Evolutionary conservation across 495 filamentous ascomycete species (phyloP).

Genomic region (Aspergillus haitiensis): DNA sequence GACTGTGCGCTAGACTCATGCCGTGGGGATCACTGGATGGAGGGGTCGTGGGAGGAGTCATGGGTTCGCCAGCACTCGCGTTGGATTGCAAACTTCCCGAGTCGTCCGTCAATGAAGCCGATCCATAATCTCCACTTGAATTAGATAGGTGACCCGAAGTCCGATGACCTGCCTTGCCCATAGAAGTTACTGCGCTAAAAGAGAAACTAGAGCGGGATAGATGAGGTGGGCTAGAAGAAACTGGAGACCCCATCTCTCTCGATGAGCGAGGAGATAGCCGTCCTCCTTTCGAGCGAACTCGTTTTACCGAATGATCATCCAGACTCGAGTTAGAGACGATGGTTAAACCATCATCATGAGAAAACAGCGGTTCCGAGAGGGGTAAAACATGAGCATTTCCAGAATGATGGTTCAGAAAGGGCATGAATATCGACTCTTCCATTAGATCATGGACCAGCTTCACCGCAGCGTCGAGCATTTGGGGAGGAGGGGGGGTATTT

Average conservation of each 20-base stretch:
- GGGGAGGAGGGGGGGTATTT: constrained; percentile 70
- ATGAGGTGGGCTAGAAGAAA: constrained; percentile 26
- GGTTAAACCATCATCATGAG: constrained; percentile 37
- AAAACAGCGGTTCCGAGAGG: constrained; percentile 31
- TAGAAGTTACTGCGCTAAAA: constrained; percentile 33
- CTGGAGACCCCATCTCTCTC: constrained; percentile 37
- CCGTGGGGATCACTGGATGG: constrained; percentile 60
- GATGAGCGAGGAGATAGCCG: constrained; percentile 49
- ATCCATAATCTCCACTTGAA: constrained; percentile 41
- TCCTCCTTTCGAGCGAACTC: constrained; percentile 36
- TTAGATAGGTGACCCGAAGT: constrained; percentile 38
- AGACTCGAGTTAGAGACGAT: constrained; percentile 33
- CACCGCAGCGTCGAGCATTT: constrained; percentile 82
- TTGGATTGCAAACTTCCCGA: constrained; percentile 48
- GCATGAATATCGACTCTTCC: constrained; percentile 81
- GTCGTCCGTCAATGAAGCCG: constrained; percentile 47
- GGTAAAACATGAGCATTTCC: constrained; percentile 35
- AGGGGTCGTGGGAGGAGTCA: constrained; percentile 88
- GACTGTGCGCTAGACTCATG: constrained; percentile 49
- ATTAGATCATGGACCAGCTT: constrained; percentile 91
- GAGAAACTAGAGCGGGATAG: constrained; percentile 36
- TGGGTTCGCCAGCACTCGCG: constrained; percentile 58
- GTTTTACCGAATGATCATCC: constrained; percentile 37
- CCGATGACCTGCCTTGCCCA: constrained; percentile 37
- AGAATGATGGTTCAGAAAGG: constrained; percentile 45